phyloP scores from a whole-genome alignment of 2,329 filamentous ascomycete species.

The Aspergillus sp. region DNA sequence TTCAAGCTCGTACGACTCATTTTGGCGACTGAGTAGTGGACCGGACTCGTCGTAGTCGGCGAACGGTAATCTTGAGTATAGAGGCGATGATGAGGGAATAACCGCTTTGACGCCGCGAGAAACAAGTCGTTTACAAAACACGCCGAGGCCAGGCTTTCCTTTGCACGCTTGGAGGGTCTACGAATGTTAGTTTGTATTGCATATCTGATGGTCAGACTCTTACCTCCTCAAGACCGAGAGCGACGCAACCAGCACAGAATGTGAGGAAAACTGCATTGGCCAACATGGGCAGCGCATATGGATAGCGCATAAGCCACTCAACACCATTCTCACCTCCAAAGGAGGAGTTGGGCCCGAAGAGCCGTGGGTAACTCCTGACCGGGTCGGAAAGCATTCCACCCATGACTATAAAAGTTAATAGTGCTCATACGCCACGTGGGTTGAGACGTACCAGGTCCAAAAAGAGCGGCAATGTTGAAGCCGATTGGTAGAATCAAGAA shows the following conservation, averaged over 20 bases:
- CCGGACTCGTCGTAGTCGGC: slow-evolving; percentile 43
- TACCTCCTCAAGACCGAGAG: slow-evolving; percentile 67
- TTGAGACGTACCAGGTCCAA: slow-evolving; percentile 46
- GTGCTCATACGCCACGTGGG: slow-evolving; percentile 39
- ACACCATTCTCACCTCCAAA: slow-evolving; percentile 62
- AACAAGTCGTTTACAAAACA: slow-evolving; percentile 35
- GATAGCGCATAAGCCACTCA: slow-evolving; percentile 65
- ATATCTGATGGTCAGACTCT: not conserved
- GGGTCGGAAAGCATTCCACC: slow-evolving; percentile 73
- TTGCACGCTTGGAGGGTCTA: slow-evolving; percentile 55
- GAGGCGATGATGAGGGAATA: slow-evolving; percentile 35
- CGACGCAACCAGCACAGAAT: slow-evolving; percentile 59
- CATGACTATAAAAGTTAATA: slow-evolving; percentile 48
- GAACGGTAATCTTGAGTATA: slow-evolving; percentile 40
- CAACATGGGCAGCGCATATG: slow-evolving; percentile 71
- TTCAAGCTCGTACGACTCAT: slow-evolving; percentile 43
- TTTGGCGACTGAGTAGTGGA: slow-evolving; percentile 37
- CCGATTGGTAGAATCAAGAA: slow-evolving; percentile 67
- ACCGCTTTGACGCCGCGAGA: slow-evolving; percentile 31
- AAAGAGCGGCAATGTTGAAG: slow-evolving; percentile 66
- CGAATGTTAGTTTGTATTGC: slow-evolving; percentile 12
- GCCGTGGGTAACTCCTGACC: slow-evolving; percentile 61
- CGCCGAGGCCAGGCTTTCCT: slow-evolving; percentile 52
- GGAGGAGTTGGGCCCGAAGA: slow-evolving; percentile 65
- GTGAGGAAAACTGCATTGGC: slow-evolving; percentile 65